Base-by-base conservation (phyloP, 306 rosid species). In the Gastrolobium villosum region DNA sequence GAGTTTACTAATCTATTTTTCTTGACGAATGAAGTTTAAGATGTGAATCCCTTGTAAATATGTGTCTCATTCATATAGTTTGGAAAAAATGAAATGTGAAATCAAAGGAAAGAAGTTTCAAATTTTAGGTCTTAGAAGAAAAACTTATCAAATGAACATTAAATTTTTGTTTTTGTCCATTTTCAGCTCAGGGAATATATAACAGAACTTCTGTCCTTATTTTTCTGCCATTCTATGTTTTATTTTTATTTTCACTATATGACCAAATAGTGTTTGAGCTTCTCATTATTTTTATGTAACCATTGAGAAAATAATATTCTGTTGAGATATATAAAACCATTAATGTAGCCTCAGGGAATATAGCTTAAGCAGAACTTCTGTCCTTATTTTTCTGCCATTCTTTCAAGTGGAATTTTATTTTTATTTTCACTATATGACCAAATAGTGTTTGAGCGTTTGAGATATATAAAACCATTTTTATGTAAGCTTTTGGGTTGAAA, bases 1-100 rank as follows among this genome's bases (percentile, higher is more conserved):
- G 75, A 55, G 60, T 11, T 48, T 70, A 48, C 10, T 7, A 50
- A 49, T 61, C 41, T 30, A 20, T 70, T 61, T 48, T 8, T 70
- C 54, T 49, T 60, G 39, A 49, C 14, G 45, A 36, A 59, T 11
- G 60, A 31, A 44, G 46, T 20, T 65, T 56, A 66, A 31, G 34
- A 35, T 37, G 72, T 60, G 73, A 20, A 28, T 31, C 52, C 30
- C 28, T 68, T 46, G 30, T 13, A 46, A 55, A 39, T 70, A 13
- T 54, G 10, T 49, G 30, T 49, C 61, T 35, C n/a, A 34, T 14
- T 70, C 28, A 50, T 35, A 14, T 57, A 15, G 26, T 35, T 70
- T 44, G 40, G 35, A 55, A 65, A 44, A 52, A 72, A 3, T 3
- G 39, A 72, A 39, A 39, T 10, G 77, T 28, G 66, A 14, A 55